Evolutionary conservation across 2,329 filamentous ascomycete genomes (phyloP).

Genomic region (Calonectria crousiana): DNA sequence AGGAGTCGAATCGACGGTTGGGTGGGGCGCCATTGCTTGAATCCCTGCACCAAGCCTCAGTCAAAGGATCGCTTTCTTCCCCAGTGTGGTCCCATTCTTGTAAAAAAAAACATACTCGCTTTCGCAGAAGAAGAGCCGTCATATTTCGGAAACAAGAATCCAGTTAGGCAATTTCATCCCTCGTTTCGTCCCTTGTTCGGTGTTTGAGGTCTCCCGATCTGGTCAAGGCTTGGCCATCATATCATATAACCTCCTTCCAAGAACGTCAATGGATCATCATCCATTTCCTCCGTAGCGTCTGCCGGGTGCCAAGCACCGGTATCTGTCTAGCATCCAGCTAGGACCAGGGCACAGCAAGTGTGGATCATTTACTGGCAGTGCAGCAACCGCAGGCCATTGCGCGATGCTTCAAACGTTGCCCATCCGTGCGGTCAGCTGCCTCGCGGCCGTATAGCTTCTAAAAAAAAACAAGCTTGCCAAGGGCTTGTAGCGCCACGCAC

Average conservation of each 20-base stretch:
- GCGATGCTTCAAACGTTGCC: neutral
- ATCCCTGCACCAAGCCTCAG: neutral
- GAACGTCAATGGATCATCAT: neutral
- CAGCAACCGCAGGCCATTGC: neutral
- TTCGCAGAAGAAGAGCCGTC: neutral
- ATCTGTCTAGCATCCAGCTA: neutral
- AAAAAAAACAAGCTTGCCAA: neutral
- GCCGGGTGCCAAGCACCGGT: neutral
- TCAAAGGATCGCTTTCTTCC: neutral
- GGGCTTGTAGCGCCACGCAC: neutral
- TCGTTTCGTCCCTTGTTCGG: neutral
- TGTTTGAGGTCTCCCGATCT: conserved; percentile 1
- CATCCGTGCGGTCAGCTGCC: neutral
- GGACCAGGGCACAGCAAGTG: neutral
- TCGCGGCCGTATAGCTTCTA: neutral
- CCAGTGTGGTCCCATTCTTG: neutral
- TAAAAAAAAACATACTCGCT: neutral
- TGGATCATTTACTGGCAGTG: neutral
- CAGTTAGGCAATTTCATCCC: neutral
- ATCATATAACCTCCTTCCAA: neutral
- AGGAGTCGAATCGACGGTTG: neutral
- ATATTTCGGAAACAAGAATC: neutral
- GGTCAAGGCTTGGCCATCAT: neutral
- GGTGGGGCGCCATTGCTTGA: neutral
- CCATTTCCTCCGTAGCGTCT: neutral